These are phyloP conservation scores for Neospora caninum DNA, from an alignment of 169 alveolate species.

Conservation along the genomic window DNA sequence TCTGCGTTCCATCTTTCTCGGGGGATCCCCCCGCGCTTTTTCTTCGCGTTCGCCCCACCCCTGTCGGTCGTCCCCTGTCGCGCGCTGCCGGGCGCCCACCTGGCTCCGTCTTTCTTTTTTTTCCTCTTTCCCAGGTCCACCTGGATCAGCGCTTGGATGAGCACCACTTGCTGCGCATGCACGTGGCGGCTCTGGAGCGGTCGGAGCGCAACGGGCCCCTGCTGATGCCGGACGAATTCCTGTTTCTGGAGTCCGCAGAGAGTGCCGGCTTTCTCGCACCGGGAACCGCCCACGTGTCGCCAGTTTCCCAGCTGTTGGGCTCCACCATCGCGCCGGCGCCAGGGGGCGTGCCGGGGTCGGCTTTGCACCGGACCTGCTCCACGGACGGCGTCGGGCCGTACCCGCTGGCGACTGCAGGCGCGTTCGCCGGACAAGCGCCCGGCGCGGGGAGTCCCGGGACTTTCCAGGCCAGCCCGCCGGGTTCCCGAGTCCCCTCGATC, in stretches of 20 bases:
- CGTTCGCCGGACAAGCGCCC: neutral
- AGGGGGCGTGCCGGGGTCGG: neutral
- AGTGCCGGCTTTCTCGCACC: neutral
- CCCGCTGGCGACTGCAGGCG: neutral
- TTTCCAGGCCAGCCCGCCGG: neutral
- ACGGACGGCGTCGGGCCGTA: neutral
- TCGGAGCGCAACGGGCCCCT: slow-evolving; percentile 61
- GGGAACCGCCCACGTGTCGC: neutral
- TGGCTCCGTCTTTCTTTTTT: neutral
- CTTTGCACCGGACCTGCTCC: neutral
- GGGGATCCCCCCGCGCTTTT: neutral
- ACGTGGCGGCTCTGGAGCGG: slow-evolving; percentile 62
- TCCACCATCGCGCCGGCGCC: neutral
- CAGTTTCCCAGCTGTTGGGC: slow-evolving; percentile 16
- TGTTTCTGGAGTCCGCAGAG: slow-evolving; percentile 37
- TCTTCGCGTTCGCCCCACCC: neutral
- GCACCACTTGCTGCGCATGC: slow-evolving; percentile 62
- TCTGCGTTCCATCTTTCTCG: too few relatives aligned
- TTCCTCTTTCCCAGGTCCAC: slow-evolving; percentile 36
- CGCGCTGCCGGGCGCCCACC: too few relatives aligned
- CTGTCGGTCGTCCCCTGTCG: too few relatives aligned
- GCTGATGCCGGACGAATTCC: slow-evolving; percentile 52
- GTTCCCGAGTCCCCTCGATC: neutral
- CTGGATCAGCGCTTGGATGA: slow-evolving; percentile 61
- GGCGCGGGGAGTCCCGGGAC: neutral